A percentile compares a stretch with the other conserved stretches of the same genome.
Conservation (phyloP, 306 rosid genomes). For the Sophora flavescens region DNA sequence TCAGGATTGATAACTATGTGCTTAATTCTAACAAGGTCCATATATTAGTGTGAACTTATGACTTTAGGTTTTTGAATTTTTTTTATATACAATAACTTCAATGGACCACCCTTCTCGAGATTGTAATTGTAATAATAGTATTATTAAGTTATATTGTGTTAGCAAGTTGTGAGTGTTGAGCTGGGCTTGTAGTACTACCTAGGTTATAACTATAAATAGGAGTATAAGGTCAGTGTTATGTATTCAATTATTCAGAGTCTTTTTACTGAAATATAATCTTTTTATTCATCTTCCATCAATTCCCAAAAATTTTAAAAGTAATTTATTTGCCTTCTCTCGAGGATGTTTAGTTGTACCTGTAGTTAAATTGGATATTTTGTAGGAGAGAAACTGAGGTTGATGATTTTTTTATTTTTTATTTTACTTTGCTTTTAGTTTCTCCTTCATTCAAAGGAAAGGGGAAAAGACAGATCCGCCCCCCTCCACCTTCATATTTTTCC, state of each 20-base stretch:
- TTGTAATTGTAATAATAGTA: neutral
- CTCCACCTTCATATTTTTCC: neutral
- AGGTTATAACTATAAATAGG: too few relatives aligned
- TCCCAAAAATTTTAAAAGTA: slow-evolving; percentile 13
- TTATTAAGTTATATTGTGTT: neutral
- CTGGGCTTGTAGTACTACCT: neutral
- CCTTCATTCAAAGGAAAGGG: slow-evolving; percentile 17
- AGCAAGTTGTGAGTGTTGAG: neutral
- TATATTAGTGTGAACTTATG: neutral
- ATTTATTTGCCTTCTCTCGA: slow-evolving; percentile 24
- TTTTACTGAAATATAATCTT: slow-evolving; percentile 28
- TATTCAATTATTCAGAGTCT: neutral
- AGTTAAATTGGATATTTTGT: slow-evolving; percentile 32
- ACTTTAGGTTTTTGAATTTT: neutral
- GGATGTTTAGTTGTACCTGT: neutral
- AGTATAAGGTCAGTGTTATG: too few relatives aligned
- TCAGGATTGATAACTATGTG: too few relatives aligned
- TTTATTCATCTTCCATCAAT: neutral
- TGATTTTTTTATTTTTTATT: neutral
- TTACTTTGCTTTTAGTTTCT: slow-evolving; percentile 3
- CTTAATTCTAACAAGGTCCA: too few relatives aligned
- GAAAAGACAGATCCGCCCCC: neutral
- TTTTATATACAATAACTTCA: neutral
- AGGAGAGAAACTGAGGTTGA: slow-evolving; percentile 6
- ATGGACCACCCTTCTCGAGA: neutral